These are phyloP conservation scores for Paecilomyces fulvus DNA, from an alignment of 2,329 filamentous ascomycete species.

Conservation along the genomic window DNA sequence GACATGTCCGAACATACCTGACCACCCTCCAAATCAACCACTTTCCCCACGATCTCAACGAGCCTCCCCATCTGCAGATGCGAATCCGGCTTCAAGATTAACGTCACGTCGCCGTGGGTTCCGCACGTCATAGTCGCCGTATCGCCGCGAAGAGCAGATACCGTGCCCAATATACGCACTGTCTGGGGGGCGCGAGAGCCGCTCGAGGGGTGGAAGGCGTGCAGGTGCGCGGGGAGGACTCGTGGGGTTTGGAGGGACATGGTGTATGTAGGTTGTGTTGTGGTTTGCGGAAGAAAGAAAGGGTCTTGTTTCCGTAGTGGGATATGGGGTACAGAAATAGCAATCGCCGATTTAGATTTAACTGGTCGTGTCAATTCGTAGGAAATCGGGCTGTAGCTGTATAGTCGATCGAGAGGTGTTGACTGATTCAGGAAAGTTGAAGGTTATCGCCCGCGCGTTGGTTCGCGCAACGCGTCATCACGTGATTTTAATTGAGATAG, in stretches of 20 bases:
- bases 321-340: background rate
- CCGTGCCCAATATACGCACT: slow-evolving; percentile 79
- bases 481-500: slow-evolving; percentile 8
- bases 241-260: slow-evolving; percentile 75
- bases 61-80: slow-evolving; percentile 37
- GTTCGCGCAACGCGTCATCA: slow-evolving; percentile 15
- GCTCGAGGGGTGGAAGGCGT: slow-evolving; percentile 56
- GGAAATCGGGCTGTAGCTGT: no score
- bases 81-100: slow-evolving; percentile 57
- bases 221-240: slow-evolving; percentile 70
- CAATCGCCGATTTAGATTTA: background rate
- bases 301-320: background rate
- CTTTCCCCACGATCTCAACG: slow-evolving; percentile 41
- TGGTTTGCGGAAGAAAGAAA: no score
- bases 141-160: slow-evolving; percentile 72
- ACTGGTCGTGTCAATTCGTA: background rate
- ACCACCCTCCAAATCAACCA: slow-evolving; percentile 33
- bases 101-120: slow-evolving; percentile 58
- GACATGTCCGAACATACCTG: slow-evolving; percentile 18
- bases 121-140: slow-evolving; percentile 70
- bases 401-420: background rate
- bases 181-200: slow-evolving; percentile 45
- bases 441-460: background rate
- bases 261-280: slow-evolving; percentile 8
- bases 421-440: background rate